phyloP scores from a whole-genome alignment of 805 yeast genomes.

The Candida ovalis region DNA sequence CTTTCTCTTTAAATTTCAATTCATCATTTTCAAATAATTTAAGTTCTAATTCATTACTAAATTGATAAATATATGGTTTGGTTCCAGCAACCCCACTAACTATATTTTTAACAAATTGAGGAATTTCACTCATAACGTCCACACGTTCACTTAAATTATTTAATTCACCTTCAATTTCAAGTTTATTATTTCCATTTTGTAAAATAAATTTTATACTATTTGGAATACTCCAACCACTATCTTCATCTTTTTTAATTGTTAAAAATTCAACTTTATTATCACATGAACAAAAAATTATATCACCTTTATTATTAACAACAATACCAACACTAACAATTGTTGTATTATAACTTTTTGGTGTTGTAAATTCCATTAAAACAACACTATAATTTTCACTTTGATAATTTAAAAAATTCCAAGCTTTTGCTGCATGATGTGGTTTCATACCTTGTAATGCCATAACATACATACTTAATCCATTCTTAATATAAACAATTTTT shows the following conservation, averaged over 20 bases:
- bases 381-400: constrained; percentile 73
- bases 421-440: constrained; percentile 97
- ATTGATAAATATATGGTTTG: constrained; percentile 95
- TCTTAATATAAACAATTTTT: constrained; percentile 23
- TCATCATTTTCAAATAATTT: constrained; percentile 38
- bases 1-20: constrained; percentile 45
- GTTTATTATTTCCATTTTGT: constrained; percentile 40
- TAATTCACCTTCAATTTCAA: constrained; percentile 58
- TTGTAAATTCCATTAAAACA: constrained; percentile 90
- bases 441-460: constrained; percentile 99
- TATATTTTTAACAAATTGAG: constrained; percentile 86
- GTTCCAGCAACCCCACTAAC: constrained; percentile 95
- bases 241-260: constrained; percentile 58
- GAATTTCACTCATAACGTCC: constrained; percentile 97
- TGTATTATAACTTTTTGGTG: constrained; percentile 85
- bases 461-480: constrained; percentile 73
- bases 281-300: constrained; percentile 57
- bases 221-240: constrained; percentile 92
- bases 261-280: constrained; percentile 63
- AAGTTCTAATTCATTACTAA: constrained; percentile 53
- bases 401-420: constrained; percentile 93
- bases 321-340: constrained; percentile 80
- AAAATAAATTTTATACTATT: constrained; percentile 55
- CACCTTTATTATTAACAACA: constrained; percentile 58
- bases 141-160: constrained; percentile 74